Evolutionary conservation across 495 filamentous ascomycete genomes (phyloP), one percentile per base, ranked within the genome.

Genomic region (Glarea lozoyensis): DNA sequence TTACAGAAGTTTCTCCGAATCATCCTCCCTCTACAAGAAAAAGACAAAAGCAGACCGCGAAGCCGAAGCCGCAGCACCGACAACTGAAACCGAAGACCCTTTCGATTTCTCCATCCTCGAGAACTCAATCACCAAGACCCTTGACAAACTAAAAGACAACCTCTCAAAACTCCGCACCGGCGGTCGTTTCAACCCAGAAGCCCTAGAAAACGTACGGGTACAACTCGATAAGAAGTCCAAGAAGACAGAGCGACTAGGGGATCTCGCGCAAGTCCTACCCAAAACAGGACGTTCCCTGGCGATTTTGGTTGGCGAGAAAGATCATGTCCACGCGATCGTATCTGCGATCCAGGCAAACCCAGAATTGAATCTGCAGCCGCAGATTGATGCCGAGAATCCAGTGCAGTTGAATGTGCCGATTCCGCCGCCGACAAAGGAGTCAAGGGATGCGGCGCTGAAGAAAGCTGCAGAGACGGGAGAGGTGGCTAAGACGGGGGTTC

Each of bases 231-330:
- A 73, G 53, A 66, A 65, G n/a, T 60, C 48, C 25, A 72, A 70
- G 16, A 61, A 68, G 27, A 70, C 66, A 2, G 72, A 72, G 47
- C 63, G 68, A 42, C 61, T 94, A 20, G 72, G 76, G 9, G 84
- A 90, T 53, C 54, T 94, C 31, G 86, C 86, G 20, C 81, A 86
- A 49, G 73, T 94, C 10, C 65, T 89, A 24, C 81, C 82, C 12
- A 81, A 80, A 48, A 79, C 75, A 25, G 79, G 83, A 6, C 68
- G 86, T 45, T 70, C 70, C 32, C 66, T 88, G 36, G 71, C 73
- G 23, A 64, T 94, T 30, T 58, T 88, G 9, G 78, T 75, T 18
- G 68, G 72, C 7, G 80, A 82, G 55, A 65, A 73, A 45, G 72
- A 77, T 47, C 79, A 84, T 46, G 53, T 88, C 43, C 86, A 88